Conservation (phyloP, 257 asterid genomes). For the Scutellaria galericulata region DNA sequence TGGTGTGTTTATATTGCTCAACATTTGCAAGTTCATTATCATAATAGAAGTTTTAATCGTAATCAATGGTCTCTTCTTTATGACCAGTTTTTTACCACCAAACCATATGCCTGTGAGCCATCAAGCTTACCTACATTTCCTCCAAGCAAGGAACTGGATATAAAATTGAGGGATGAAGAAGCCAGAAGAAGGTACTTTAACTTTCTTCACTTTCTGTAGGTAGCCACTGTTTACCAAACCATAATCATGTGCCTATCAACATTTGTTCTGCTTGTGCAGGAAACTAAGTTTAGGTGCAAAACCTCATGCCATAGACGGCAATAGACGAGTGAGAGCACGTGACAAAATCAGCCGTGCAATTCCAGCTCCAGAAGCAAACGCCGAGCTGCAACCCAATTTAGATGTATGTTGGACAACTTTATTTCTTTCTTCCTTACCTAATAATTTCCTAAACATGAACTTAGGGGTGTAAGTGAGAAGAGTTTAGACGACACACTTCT, state of each 20-base stretch:
- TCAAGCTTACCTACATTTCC: slow-evolving; percentile 86
- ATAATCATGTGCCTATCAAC: slow-evolving; percentile 20
- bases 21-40: neutral
- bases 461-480: neutral
- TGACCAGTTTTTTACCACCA: slow-evolving; percentile 70
- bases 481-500: neutral
- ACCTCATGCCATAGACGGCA: slow-evolving; percentile 58
- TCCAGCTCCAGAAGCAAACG: slow-evolving; percentile 96
- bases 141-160: slow-evolving; percentile 95
- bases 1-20: neutral
- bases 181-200: slow-evolving; percentile 75
- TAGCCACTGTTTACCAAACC: slow-evolving; percentile 2
- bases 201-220: slow-evolving; percentile 25
- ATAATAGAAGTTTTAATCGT: neutral
- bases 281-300: slow-evolving; percentile 64
- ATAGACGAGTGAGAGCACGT: slow-evolving; percentile 64
- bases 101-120: slow-evolving; percentile 87
- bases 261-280: slow-evolving; percentile 46
- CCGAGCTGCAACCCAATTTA: slow-evolving; percentile 84
- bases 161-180: slow-evolving; percentile 87
- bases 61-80: neutral
- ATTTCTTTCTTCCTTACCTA: neutral
- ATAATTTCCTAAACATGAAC: neutral
- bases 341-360: slow-evolving; percentile 72
- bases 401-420: slow-evolving; percentile 56